A percentile compares a stretch with the other conserved stretches of the same genome.
Evolutionary conservation across 805 yeast genomes (phyloP).

Genomic region (Wickerhamomyces tratensis): DNA sequence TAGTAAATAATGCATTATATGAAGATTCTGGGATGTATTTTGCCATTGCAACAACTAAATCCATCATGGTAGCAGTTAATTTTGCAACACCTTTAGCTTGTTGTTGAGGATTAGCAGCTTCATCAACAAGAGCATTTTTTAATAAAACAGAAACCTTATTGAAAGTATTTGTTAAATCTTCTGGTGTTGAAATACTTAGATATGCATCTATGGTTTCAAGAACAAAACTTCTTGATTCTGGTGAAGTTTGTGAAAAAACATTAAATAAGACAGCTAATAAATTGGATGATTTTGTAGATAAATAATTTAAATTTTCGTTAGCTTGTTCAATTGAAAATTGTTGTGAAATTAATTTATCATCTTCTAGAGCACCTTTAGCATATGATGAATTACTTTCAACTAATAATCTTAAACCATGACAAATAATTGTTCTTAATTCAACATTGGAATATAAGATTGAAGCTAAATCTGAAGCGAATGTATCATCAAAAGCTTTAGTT

Average conservation of each 20-base stretch:
- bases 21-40: slow-evolving; percentile 67
- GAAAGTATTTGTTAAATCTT: slow-evolving; percentile 67
- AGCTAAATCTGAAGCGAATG: slow-evolving; percentile 72
- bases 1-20: slow-evolving; percentile 67
- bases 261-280: slow-evolving; percentile 82
- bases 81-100: slow-evolving; percentile 31
- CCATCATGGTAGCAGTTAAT: slow-evolving; percentile 81
- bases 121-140: slow-evolving; percentile 63
- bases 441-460: slow-evolving; percentile 65
- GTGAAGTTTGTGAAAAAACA: slow-evolving; percentile 81
- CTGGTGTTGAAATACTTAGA: slow-evolving; percentile 55
- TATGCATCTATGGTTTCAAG: slow-evolving; percentile 81
- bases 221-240: slow-evolving; percentile 76
- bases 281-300: slow-evolving; percentile 61
- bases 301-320: slow-evolving; percentile 44
- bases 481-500: slow-evolving; percentile 50
- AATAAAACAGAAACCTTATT: slow-evolving; percentile 77
- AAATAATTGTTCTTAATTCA: slow-evolving; percentile 69
- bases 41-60: slow-evolving; percentile 78
- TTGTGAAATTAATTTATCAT: slow-evolving; percentile 49
- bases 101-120: slow-evolving; percentile 23
- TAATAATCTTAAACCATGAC: slow-evolving; percentile 68
- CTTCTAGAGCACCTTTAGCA: slow-evolving; percentile 46
- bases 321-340: slow-evolving; percentile 52
- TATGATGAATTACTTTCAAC: slow-evolving; percentile 70